phyloP scores from a whole-genome alignment of 164 flowering plant species.

The Vitis cinerea region DNA sequence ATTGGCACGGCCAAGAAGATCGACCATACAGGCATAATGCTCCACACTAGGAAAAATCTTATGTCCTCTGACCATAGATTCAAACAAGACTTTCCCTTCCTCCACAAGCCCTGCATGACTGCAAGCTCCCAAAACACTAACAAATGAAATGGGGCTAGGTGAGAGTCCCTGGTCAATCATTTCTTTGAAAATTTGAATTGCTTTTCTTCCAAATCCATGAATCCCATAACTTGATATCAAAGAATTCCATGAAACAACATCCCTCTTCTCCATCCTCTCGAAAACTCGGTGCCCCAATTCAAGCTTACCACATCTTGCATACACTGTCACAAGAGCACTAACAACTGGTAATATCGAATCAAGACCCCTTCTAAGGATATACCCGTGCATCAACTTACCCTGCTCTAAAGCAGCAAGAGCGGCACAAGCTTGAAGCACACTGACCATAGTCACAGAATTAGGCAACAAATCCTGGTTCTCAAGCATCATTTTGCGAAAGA shows the following conservation, averaged over 20 bases:
- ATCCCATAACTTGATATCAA: slow-evolving; percentile 66
- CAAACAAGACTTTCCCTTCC: slow-evolving; percentile 56
- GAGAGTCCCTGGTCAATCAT: slow-evolving; percentile 49
- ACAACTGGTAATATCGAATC: slow-evolving; percentile 60
- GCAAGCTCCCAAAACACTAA: slow-evolving; percentile 71
- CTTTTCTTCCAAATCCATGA: slow-evolving; percentile 58
- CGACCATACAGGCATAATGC: slow-evolving; percentile 86
- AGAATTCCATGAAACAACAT: slow-evolving; percentile 72
- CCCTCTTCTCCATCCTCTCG: slow-evolving; percentile 50
- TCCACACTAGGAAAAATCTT: slow-evolving; percentile 48
- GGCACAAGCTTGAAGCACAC: slow-evolving; percentile 89
- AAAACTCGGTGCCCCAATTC: slow-evolving; percentile 49
- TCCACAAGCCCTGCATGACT: slow-evolving; percentile 76
- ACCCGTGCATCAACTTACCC: slow-evolving; percentile 71
- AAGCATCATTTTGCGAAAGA: slow-evolving; percentile 61
- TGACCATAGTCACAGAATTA: slow-evolving; percentile 84
- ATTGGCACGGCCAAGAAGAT: slow-evolving; percentile 77
- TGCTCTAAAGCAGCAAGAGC: slow-evolving; percentile 66
- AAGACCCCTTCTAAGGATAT: slow-evolving; percentile 67
- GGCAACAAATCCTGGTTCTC: slow-evolving; percentile 39
- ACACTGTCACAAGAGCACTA: slow-evolving; percentile 68
- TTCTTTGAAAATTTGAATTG: slow-evolving; percentile 49
- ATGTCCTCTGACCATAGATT: slow-evolving; percentile 54
- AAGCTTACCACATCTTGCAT: slow-evolving; percentile 72
- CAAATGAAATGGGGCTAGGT: slow-evolving; percentile 55